A percentile compares a stretch with the other conserved stretches of the same genome.
Conservation (phyloP, 2,329 filamentous ascomycete genomes). For the Pyricularia grisea region DNA sequence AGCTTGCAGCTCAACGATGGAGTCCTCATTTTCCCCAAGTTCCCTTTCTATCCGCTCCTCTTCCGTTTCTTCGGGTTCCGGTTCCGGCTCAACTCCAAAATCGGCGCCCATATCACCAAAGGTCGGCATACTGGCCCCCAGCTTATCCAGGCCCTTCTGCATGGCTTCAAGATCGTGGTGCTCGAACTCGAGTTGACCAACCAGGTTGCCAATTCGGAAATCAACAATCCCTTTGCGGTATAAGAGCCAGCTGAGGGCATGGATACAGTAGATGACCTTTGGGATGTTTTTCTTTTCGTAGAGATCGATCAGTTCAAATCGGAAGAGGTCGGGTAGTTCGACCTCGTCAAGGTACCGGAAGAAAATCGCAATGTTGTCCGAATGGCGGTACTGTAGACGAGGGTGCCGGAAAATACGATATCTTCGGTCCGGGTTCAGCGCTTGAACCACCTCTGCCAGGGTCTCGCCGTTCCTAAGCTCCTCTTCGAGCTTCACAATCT, state of each 20-base stretch:
- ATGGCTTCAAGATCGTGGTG: conserved; percentile 95
- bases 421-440: conserved; percentile 67
- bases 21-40: conserved; percentile 63
- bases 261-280: conserved; percentile 98
- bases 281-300: conserved; percentile 99
- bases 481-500: conserved; percentile 90
- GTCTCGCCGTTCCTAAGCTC: conserved; percentile 88
- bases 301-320: conserved; percentile 92
- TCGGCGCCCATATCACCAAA: conserved; percentile 96
- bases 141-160: conserved; percentile 92
- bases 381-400: conserved; percentile 87
- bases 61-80: conserved; percentile 77
- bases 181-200: conserved; percentile 94
- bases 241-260: conserved; percentile 93
- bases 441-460: conserved; percentile 85
- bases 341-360: conserved; percentile 89
- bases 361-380: conserved; percentile 95
- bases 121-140: conserved; percentile 91
- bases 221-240: conserved; percentile 91
- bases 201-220: conserved; percentile 92
- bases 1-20: conserved; percentile 73
- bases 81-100: conserved; percentile 70
- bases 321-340: conserved; percentile 87
- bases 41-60: conserved; percentile 81
- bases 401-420: conserved; percentile 78